phyloP scores from a whole-genome alignment of 140 eudicot species.

The Bidens hawaiensis region DNA sequence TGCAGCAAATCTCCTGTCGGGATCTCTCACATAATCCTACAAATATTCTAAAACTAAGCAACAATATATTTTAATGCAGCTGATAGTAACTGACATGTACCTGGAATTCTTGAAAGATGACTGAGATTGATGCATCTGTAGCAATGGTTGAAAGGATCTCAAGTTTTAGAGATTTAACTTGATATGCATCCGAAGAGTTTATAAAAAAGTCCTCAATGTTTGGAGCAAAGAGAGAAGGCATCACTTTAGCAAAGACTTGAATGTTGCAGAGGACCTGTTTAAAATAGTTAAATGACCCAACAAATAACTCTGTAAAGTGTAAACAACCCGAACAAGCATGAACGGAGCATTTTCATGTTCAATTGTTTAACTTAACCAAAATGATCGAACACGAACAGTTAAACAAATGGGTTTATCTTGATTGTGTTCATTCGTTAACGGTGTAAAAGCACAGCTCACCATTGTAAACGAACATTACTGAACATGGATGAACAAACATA shows the following conservation, averaged over 20 bases:
- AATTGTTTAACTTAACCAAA: no score
- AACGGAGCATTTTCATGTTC: no score
- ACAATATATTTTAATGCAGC: neutral
- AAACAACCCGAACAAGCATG: no score
- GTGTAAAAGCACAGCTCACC: no score
- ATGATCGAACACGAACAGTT: no score
- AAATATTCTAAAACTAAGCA: slow-evolving; percentile 6
- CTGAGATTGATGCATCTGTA: slow-evolving; percentile 64
- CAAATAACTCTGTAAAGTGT: no score
- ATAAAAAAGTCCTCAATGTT: slow-evolving; percentile 78
- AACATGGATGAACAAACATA: no score
- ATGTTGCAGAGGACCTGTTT: slow-evolving; percentile 89
- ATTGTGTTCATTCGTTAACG: no score
- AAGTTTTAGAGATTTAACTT: slow-evolving; percentile 75
- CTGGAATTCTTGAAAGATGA: slow-evolving; percentile 91
- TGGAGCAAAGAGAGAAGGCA: slow-evolving; percentile 74
- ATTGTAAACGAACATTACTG: no score
- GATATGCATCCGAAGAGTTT: slow-evolving; percentile 70
- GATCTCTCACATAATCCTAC: slow-evolving; percentile 87
- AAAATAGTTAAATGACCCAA: slow-evolving; percentile 8
- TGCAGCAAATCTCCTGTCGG: slow-evolving; percentile 95
- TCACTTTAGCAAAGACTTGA: slow-evolving; percentile 91
- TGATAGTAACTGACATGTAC: slow-evolving; percentile 29
- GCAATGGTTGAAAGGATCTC: slow-evolving; percentile 91
- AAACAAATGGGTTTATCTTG: no score